Evolutionary conservation across 2,329 filamentous ascomycete species (phyloP), one percentile per base, ranked within the genome.

Genomic region (Acephala macrosclerotiorum): DNA sequence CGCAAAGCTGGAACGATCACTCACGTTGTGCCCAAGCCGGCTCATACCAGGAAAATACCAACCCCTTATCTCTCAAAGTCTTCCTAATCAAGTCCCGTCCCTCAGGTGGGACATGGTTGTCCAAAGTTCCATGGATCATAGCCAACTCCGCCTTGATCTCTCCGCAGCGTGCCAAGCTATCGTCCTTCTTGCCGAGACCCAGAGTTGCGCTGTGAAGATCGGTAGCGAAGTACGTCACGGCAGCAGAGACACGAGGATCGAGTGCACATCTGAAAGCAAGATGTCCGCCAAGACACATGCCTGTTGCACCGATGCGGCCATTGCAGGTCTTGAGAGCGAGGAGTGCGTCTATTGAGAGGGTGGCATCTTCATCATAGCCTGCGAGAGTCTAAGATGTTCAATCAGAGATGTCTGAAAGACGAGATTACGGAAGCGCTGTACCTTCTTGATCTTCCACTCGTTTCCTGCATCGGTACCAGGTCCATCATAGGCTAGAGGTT

Each of bases 211-310:
- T 87, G 81, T 97, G 95, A 60, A 97, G 89, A 80, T 97, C 95
- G 7, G 94, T 97, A 9, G 93, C 93, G 79, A 97, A 97, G 82
- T 94, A 98, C 77, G 93, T 90, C 35, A 97, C 91, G 42, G 89
- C 89, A 35, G 93, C 92, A 45, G 85, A 84, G 65, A 97, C 87
- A 64, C 94, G 86, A 25, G 86, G 83, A 78, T 97, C 93, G 58
- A 97, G 84, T 73, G 89, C 88, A 72, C 85, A 87, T 49, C 89
- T 83, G 76, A 88, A 91, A 62, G 88, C 92, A 20, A 97, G 86
- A 76, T 97, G 95, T 1, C 95, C 94, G 60, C 95, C 95, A 1
- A 97, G 87, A 78, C 94, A 97, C 94, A 97, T 97, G 67, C 93
- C 93, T 14, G 91, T 94, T 4, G 90, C 83, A 55, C 92, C 92